Evolutionary conservation across 495 filamentous ascomycete genomes (phyloP).

Genomic region (Podospora comata): DNA sequence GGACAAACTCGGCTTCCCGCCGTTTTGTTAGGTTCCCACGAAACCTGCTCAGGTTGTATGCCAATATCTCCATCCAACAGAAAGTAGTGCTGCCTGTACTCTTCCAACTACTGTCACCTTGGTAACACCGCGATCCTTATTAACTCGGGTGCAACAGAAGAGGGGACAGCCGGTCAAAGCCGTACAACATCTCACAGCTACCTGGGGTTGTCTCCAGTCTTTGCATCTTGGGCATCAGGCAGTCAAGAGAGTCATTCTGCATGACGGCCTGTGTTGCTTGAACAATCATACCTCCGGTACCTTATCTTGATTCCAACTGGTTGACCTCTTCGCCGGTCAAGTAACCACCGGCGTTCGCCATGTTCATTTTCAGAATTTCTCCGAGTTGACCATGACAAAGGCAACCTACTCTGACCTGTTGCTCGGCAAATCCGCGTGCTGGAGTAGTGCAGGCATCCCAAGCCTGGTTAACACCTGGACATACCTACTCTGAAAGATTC

Average conservation of each 20-base stretch:
- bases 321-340: no score
- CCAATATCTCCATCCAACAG: no score
- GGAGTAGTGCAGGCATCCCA: no score
- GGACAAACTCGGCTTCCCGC: not conserved
- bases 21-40: not conserved
- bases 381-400: no score
- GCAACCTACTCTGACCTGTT: no score
- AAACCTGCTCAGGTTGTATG: not conserved
- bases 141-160: slow-evolving; percentile 4
- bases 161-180: not conserved
- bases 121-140: slow-evolving; percentile 1
- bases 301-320: no score
- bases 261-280: not conserved
- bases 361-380: no score
- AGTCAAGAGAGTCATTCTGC: not conserved
- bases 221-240: not conserved
- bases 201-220: not conserved
- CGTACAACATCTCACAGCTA: not conserved
- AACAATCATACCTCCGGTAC: not conserved
- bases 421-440: no score
- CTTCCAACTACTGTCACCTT: not conserved
- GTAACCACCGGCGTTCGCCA: no score
- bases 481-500: not conserved
- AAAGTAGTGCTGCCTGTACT: no score
- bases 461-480: not conserved